Evolutionary conservation across 2,329 filamentous ascomycete genomes (phyloP).

Genomic region (Diaporthe capsici): DNA sequence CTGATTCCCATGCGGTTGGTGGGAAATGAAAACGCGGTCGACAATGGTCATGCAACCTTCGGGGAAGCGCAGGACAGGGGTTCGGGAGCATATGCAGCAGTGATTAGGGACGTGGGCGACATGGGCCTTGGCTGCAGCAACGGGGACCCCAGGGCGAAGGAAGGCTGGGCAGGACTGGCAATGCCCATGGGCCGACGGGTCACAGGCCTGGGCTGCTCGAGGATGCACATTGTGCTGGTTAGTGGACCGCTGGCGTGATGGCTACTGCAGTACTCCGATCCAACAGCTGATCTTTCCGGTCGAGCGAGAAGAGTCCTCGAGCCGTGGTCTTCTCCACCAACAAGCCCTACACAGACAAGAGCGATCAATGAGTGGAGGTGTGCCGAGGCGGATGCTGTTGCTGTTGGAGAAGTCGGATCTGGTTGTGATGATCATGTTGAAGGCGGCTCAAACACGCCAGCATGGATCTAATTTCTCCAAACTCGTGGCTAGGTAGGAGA

Average conservation of each 20-base stretch:
- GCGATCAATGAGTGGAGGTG: not conserved
- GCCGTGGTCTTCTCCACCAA: not conserved
- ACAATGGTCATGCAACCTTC: conserved; percentile 32
- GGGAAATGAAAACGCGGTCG: conserved; percentile 29
- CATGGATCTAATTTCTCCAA: conserved; percentile 29
- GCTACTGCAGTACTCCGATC: conserved; percentile 18
- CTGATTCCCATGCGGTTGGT: conserved; percentile 40
- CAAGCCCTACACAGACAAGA: not conserved
- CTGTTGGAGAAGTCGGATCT: not conserved
- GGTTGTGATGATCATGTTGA: not conserved
- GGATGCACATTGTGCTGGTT: conserved; percentile 9
- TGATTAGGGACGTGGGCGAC: conserved; percentile 9
- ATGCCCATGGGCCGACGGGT: conserved; percentile 7
- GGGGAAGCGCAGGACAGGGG: conserved; percentile 18
- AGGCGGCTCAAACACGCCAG: conserved; percentile 27
- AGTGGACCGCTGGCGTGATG: conserved; percentile 24
- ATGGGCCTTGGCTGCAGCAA: conserved; percentile 26
- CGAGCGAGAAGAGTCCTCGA: not conserved
- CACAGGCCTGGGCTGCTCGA: conserved; percentile 14
- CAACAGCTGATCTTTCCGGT: conserved; percentile 25
- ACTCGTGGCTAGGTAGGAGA: conserved; percentile 30
- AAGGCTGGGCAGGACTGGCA: conserved; percentile 22
- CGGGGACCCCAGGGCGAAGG: conserved; percentile 24
- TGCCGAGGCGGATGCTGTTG: not conserved
- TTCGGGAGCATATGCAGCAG: not conserved